phyloP scores from a whole-genome alignment of 345 rosid genomes.

The Eutrema heterophyllum region DNA sequence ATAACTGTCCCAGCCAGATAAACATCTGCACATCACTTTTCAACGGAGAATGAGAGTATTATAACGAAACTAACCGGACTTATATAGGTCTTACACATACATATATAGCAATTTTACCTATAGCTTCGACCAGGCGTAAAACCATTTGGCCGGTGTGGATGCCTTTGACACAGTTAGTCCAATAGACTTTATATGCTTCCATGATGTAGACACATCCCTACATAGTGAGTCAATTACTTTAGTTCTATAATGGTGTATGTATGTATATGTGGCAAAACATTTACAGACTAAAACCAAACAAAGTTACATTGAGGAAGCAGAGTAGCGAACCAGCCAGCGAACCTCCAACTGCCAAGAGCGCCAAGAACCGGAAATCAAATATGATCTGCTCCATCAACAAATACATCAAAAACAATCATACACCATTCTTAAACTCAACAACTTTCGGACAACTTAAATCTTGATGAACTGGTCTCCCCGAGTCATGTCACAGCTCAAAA shows the following conservation, averaged over 20 bases:
- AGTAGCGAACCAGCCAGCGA: slow-evolving; percentile 84
- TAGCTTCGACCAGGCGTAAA: slow-evolving; percentile 84
- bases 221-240: background rate
- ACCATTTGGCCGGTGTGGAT: slow-evolving; percentile 87
- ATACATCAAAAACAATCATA: background rate
- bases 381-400: slow-evolving; percentile 45
- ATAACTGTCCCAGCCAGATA: slow-evolving; percentile 95
- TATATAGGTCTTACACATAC: background rate
- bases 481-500: background rate
- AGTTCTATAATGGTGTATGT: background rate
- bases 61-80: background rate
- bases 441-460: background rate
- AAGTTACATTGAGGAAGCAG: slow-evolving; percentile 83
- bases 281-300: background rate
- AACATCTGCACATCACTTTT: slow-evolving; percentile 52
- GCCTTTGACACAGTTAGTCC: slow-evolving; percentile 79
- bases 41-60: background rate
- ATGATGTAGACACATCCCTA: slow-evolving; percentile 75
- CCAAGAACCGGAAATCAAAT: slow-evolving; percentile 87
- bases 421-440: background rate
- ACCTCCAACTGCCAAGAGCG: slow-evolving; percentile 76
- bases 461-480: background rate
- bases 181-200: slow-evolving; percentile 80
- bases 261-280: background rate
- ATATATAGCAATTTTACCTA: slow-evolving; percentile 39